Evolutionary conservation across 345 rosid genomes (phyloP), one percentile per base, ranked within the genome.

Genomic region (Combretum micranthum): DNA sequence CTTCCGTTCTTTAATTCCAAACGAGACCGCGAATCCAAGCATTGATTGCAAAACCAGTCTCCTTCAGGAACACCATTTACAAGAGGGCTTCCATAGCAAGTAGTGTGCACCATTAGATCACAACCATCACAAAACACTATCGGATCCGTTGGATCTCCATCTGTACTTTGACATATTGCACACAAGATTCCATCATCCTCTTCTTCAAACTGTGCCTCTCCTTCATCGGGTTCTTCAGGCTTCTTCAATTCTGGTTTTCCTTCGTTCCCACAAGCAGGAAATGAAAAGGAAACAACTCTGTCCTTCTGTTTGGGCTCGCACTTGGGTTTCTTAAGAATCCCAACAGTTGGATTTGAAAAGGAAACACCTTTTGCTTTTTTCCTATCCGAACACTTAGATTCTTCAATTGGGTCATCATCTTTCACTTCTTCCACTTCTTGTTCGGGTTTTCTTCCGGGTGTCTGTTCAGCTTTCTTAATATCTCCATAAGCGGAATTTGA

Each of bases 91-190:
- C 99, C 97, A 47, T 93, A 89, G 71, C 99, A 93, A 13, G 85
- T 78, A 44, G 85, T 60, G 70, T 93, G 97, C 14, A 85, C 99
- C 99, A 88, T 93, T 55, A 93, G 72, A 55, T 86, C 94, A 61
- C 99, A 93, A 4, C 97, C 99, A 52, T 93, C 97, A 48, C 99
- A 93, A 55, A 93, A 86, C 52, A 93, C 99, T 1, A 93, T 89
- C 13, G 99, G 97, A 67, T 93, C 96, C 18, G 69, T 59, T 15
- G 95, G 90, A 2, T 93, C 97, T 25, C 97, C 99, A 26, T 89
- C 99, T 17, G 97, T 87, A 71, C 99, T 93, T 66, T 76, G 81
- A 68, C 99, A 93, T 12, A 93, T 65, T 42, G 77, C 85, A 69
- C 99, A 93, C 66, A 85, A 22, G 51, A 89, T 82, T 47, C 97